A percentile compares a stretch with the other conserved stretches of the same genome.
Conservation (phyloP, 306 rosid species). For the Cyamopsis tetragonoloba region DNA sequence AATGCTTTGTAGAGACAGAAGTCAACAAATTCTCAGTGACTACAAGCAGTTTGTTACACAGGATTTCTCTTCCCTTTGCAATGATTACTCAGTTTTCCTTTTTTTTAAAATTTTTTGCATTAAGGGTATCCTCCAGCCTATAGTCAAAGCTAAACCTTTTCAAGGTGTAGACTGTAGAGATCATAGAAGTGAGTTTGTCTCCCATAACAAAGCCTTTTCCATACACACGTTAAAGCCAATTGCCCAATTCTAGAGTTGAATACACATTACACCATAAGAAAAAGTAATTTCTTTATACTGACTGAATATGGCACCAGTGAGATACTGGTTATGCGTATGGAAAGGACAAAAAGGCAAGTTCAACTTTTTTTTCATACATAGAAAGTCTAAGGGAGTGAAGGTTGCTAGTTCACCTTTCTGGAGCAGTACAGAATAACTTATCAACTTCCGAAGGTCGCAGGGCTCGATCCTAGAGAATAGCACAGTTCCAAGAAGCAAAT, state of each 20-base stretch:
- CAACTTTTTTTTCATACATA: slow-evolving; percentile 39
- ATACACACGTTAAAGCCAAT: background rate
- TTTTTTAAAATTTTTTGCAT: background rate
- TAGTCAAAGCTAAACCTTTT: slow-evolving; percentile 2
- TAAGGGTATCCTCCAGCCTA: background rate
- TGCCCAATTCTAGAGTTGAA: slow-evolving; percentile 2
- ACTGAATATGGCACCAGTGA: background rate
- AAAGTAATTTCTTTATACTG: background rate
- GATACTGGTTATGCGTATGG: background rate
- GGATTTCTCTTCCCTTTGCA: slow-evolving; percentile 7
- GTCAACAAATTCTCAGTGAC: background rate
- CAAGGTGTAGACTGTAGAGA: no score
- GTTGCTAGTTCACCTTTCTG: slow-evolving; percentile 62
- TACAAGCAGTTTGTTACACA: background rate
- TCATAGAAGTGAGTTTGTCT: no score
- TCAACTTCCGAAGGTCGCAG: slow-evolving; percentile 68
- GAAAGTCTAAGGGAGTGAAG: background rate
- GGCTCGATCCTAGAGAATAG: slow-evolving; percentile 71
- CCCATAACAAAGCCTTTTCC: no score
- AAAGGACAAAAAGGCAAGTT: slow-evolving; percentile 1
- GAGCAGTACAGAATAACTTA: slow-evolving; percentile 81
- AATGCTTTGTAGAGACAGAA: background rate
- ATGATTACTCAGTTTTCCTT: background rate
- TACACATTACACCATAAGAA: background rate
- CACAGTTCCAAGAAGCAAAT: slow-evolving; percentile 34